Evolutionary conservation across 495 filamentous ascomycete genomes (phyloP).

Genomic region (Neurospora sp.): DNA sequence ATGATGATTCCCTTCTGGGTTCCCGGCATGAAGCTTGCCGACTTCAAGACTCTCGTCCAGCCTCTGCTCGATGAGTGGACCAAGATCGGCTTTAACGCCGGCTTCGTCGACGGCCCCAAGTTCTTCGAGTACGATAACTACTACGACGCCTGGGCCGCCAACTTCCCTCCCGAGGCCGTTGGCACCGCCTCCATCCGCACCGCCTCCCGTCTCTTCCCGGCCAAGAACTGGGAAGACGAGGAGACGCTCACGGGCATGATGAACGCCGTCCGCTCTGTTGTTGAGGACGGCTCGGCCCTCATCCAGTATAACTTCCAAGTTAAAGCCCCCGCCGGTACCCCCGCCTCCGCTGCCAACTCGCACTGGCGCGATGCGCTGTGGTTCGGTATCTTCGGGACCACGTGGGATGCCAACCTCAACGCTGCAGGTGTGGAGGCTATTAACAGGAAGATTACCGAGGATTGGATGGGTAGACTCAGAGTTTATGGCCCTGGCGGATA

Average conservation of each 20-base stretch:
- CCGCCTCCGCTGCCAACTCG: conserved; percentile 9
- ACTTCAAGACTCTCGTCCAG: conserved; percentile 21
- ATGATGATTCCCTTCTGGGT: conserved; percentile 15
- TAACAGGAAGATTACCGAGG: conserved; percentile 19
- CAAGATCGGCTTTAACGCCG: conserved; percentile 24
- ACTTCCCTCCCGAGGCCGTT: conserved; percentile 10
- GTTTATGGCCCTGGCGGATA: conserved; percentile 32
- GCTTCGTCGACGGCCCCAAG: conserved; percentile 2
- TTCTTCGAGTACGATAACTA: conserved; percentile 15
- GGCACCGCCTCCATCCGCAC: conserved; percentile 21
- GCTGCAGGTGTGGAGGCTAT: neutral
- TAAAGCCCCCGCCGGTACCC: conserved; percentile 2
- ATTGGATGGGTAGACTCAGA: conserved; percentile 11
- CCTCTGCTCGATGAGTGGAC: conserved; percentile 31
- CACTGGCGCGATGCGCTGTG: conserved; percentile 16
- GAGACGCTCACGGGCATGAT: conserved; percentile 18
- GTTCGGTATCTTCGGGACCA: conserved; percentile 6
- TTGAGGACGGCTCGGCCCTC: conserved; percentile 11
- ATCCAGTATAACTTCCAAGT: conserved; percentile 17
- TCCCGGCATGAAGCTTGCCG: conserved; percentile 8
- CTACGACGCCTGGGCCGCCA: conserved; percentile 9
- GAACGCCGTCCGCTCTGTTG: conserved; percentile 9
- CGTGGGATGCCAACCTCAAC: conserved; percentile 2
- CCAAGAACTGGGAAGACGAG: conserved; percentile 18
- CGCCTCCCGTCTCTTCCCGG: conserved; percentile 30